Percentiles rank a stretch among this genome's conserved stretches.
Conservation (phyloP, 2,329 filamentous ascomycete species). For the Pestalotiopsis sp. region DNA sequence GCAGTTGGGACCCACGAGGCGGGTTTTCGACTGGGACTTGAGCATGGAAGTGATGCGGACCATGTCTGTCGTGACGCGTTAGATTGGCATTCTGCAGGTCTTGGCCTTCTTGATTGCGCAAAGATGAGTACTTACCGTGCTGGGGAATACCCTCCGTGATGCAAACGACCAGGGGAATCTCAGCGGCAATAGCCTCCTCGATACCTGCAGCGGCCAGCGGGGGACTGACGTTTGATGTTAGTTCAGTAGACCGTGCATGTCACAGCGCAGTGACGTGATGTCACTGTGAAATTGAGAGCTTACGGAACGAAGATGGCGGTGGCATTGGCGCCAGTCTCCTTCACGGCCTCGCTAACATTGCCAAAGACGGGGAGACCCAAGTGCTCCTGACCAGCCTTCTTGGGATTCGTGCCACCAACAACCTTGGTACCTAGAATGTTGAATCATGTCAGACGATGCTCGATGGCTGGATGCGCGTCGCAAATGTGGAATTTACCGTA, state of each 20-base stretch:
- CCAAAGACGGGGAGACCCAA: slow-evolving; percentile 92
- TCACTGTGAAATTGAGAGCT: slow-evolving; percentile 40
- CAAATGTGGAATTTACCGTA: slow-evolving; percentile 70
- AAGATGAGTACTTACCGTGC: slow-evolving; percentile 65
- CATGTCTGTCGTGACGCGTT: slow-evolving; percentile 70
- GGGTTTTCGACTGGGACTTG: slow-evolving; percentile 96
- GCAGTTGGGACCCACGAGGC: slow-evolving; percentile 96
- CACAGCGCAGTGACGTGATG: slow-evolving; percentile 16
- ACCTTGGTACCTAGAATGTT: slow-evolving; percentile 80
- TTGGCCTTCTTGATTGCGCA: slow-evolving; percentile 8
- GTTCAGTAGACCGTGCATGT: slow-evolving; percentile 16
- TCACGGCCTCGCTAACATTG: slow-evolving; percentile 84
- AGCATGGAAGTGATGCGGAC: slow-evolving; percentile 97
- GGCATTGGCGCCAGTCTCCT: slow-evolving; percentile 86
- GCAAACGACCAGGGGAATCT: slow-evolving; percentile 93
- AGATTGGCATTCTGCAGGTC: slow-evolving; percentile 12
- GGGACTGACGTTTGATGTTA: slow-evolving; percentile 57
- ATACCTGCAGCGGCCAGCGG: slow-evolving; percentile 92
- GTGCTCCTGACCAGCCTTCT: slow-evolving; percentile 92
- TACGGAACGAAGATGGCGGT: slow-evolving; percentile 97
- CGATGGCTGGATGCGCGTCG: slow-evolving; percentile 4
- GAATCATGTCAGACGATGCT: slow-evolving; percentile 31
- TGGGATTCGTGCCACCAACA: slow-evolving; percentile 97
- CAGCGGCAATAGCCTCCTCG: slow-evolving; percentile 91
- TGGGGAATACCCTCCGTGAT: slow-evolving; percentile 98